phyloP scores from a whole-genome alignment of 495 filamentous ascomycete species.

The Penicillium alfredii region DNA sequence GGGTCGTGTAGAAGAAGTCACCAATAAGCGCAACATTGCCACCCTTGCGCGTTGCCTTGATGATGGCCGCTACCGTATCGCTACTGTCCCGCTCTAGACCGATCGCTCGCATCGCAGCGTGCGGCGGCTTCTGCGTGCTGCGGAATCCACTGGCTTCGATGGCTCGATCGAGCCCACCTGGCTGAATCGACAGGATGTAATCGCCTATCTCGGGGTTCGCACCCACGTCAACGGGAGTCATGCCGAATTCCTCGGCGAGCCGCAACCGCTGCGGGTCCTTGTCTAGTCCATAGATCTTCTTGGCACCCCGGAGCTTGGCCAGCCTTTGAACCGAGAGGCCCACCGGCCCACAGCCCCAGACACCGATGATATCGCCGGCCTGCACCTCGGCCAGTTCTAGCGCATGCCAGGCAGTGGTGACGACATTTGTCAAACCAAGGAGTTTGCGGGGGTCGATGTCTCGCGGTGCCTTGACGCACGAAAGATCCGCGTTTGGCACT shows the following conservation, averaged over 20 bases:
- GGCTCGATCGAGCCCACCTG: conserved; percentile 26
- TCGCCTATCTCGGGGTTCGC: conserved; percentile 22
- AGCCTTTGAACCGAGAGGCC: conserved; percentile 22
- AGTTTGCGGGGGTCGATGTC: conserved; percentile 48
- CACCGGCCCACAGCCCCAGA: conserved; percentile 39
- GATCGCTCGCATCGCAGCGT: conserved; percentile 21
- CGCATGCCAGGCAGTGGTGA: conserved; percentile 33
- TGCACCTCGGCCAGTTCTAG: conserved; percentile 29
- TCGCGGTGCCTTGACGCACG: conserved; percentile 33
- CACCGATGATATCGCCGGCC: conserved; percentile 34
- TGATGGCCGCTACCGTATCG: conserved; percentile 24
- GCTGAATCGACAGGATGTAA: conserved; percentile 25
- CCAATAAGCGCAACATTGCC: conserved; percentile 29
- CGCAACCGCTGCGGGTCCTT: conserved; percentile 21
- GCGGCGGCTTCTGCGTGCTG: conserved; percentile 15
- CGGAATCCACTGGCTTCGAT: conserved; percentile 34
- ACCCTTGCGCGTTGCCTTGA: conserved; percentile 28
- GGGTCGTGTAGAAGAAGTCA: conserved; percentile 26
- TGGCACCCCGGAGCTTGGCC: conserved; percentile 21
- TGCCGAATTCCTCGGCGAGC: conserved; percentile 23
- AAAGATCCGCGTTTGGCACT: conserved; percentile 36
- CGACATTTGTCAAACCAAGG: conserved; percentile 32
- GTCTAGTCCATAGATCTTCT: conserved; percentile 29
- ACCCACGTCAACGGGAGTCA: conserved; percentile 20
- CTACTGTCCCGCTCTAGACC: conserved; percentile 22